phyloP scores from a whole-genome alignment of 2,329 filamentous ascomycete species.

The Hymenoscyphus scutula region DNA sequence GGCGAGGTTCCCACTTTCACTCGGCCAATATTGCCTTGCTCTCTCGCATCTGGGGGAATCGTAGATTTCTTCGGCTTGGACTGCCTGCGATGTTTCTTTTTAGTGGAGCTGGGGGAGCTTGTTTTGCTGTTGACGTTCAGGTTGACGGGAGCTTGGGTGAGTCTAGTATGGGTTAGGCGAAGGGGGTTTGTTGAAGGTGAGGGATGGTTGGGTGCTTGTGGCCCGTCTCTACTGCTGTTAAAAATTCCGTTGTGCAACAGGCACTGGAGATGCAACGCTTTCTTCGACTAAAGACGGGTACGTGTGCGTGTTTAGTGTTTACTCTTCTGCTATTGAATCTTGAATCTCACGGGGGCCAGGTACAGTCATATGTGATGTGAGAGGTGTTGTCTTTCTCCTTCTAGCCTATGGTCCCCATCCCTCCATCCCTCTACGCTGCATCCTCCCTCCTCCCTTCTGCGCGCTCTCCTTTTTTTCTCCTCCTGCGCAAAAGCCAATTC shows the following conservation, averaged over 20 bases:
- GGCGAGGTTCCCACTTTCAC: neutral
- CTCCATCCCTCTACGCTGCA: neutral
- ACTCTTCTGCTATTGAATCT: neutral
- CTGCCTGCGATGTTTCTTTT: slow-evolving; percentile 8
- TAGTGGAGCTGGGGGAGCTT: slow-evolving; percentile 1
- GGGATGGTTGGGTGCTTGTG: neutral
- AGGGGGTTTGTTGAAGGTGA: neutral
- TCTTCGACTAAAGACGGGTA: neutral
- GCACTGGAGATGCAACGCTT: slow-evolving; percentile 3
- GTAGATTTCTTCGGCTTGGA: slow-evolving; percentile 10
- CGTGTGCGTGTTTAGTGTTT: neutral
- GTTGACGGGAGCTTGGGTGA: too few relatives aligned
- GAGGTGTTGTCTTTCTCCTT: neutral
- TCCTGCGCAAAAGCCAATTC: neutral
- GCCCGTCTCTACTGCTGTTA: neutral
- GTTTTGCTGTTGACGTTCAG: neutral
- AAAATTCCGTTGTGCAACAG: neutral
- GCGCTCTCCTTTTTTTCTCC: neutral
- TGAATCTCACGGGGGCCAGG: neutral
- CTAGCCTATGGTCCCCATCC: neutral
- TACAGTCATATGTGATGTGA: slow-evolving; percentile 11
- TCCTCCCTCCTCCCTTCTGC: neutral
- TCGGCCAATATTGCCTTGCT: neutral
- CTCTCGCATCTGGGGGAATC: neutral
- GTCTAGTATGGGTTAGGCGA: neutral